Percentiles rank a stretch among this genome's conserved stretches.
Evolutionary conservation across 768 basidiomycete species (phyloP).

Genomic region (Amanita brunnescens): DNA sequence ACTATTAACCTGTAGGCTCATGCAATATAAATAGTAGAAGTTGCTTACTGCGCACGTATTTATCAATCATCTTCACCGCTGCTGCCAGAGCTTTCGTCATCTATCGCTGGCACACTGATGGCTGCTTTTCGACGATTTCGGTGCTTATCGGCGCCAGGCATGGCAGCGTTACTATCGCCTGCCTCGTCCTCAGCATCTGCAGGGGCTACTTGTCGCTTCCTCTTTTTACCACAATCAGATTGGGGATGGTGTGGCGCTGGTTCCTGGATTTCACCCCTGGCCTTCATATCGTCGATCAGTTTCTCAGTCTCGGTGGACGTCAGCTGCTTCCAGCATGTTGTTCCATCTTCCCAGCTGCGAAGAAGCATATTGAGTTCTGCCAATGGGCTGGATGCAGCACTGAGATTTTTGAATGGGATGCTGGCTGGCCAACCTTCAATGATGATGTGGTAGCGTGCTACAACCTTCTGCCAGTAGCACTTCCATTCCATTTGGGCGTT

Average conservation of each 20-base stretch:
- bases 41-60: no score
- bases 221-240: slow-evolving; percentile 8
- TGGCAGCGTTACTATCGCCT: no score
- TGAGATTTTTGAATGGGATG: slow-evolving; percentile 14
- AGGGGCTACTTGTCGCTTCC: background rate
- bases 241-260: background rate
- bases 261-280: slow-evolving; percentile 1
- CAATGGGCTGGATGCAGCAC: slow-evolving; percentile 7
- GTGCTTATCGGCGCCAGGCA: no score
- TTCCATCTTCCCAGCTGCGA: slow-evolving; percentile 7
- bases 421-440: slow-evolving; percentile 13
- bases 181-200: background rate
- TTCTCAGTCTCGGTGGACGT: slow-evolving; percentile 8
- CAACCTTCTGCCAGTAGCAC: slow-evolving; percentile 12
- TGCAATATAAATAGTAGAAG: no score
- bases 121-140: no score
- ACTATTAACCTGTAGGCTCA: no score
- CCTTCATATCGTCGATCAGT: background rate
- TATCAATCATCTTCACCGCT: no score
- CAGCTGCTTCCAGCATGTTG: slow-evolving; percentile 10
- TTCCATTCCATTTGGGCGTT: slow-evolving; percentile 11
- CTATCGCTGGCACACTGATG: no score
- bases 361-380: slow-evolving; percentile 9
- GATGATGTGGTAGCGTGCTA: slow-evolving; percentile 8
- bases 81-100: no score